Conservation (phyloP, 1,284 basidiomycete genomes). For the Meira miltonrushii region DNA sequence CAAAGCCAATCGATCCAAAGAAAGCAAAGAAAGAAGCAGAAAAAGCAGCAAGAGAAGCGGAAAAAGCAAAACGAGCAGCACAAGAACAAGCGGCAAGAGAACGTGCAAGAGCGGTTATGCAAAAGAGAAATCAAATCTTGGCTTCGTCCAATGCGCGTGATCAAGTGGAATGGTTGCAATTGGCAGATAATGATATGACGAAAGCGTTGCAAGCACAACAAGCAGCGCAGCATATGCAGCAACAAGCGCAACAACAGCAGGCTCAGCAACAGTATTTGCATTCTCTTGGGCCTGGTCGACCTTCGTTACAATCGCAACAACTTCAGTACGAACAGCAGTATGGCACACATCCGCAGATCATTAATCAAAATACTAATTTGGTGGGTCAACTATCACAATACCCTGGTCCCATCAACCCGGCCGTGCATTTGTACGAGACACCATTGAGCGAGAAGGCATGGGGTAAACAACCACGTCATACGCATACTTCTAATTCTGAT, state of each 20-base stretch:
- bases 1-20: slow-evolving; percentile 64
- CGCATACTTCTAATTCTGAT: not conserved
- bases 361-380: too few relatives aligned
- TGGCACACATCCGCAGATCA: too few relatives aligned
- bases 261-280: too few relatives aligned
- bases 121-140: slow-evolving; percentile 63
- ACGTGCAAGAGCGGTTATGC: slow-evolving; percentile 88
- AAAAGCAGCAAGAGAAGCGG: slow-evolving; percentile 71
- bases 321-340: too few relatives aligned
- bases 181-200: slow-evolving; percentile 7
- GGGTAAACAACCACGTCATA: slow-evolving; percentile 34
- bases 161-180: slow-evolving; percentile 40
- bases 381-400: too few relatives aligned
- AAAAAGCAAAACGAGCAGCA: slow-evolving; percentile 76
- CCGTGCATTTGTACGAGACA: too few relatives aligned
- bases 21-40: slow-evolving; percentile 86
- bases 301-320: too few relatives aligned
- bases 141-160: slow-evolving; percentile 36
- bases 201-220: not conserved
- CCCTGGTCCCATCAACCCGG: too few relatives aligned
- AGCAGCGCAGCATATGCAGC: not conserved
- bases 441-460: slow-evolving; percentile 33
- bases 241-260: too few relatives aligned
- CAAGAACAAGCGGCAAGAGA: slow-evolving; percentile 67
- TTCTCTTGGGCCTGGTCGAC: not conserved